These are phyloP conservation scores for Rhizopogon vesiculosus DNA, from an alignment of 768 basidiomycete species.

Conservation along the genomic window DNA sequence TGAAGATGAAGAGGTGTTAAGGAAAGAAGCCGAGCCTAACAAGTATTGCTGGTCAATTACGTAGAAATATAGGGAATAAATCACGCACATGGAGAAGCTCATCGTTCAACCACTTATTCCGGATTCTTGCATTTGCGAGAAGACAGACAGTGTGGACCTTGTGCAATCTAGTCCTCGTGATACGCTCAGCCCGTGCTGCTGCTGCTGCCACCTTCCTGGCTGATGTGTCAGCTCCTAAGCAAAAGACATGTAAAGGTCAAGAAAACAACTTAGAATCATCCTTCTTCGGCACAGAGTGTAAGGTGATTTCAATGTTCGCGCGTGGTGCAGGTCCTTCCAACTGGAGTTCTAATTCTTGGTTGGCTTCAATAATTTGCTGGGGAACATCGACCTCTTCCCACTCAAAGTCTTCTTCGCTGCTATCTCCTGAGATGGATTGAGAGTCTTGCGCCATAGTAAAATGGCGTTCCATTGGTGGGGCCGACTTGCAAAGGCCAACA, in stretches of 20 bases:
- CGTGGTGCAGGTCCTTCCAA: slow-evolving; percentile 28
- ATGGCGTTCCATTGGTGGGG: neutral
- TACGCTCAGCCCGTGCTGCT: slow-evolving; percentile 60
- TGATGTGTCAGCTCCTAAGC: slow-evolving; percentile 19
- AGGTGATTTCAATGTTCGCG: slow-evolving; percentile 65
- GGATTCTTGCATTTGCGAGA: slow-evolving; percentile 63
- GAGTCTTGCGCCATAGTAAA: slow-evolving; percentile 12
- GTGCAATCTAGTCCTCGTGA: slow-evolving; percentile 75
- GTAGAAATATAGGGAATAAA: neutral
- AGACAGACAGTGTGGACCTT: slow-evolving; percentile 87
- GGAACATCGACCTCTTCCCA: slow-evolving; percentile 77
- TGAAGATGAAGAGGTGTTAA: slow-evolving; percentile 78
- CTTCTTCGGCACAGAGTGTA: slow-evolving; percentile 41
- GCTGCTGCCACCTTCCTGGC: slow-evolving; percentile 37
- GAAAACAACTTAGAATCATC: slow-evolving; percentile 39
- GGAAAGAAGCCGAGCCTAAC: slow-evolving; percentile 84
- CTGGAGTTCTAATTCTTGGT: slow-evolving; percentile 19
- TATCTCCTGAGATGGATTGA: slow-evolving; percentile 17
- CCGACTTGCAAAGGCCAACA: slow-evolving; percentile 4
- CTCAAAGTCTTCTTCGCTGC: slow-evolving; percentile 65
- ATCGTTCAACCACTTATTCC: slow-evolving; percentile 87
- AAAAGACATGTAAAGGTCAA: neutral
- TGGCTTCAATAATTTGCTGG: slow-evolving; percentile 7
- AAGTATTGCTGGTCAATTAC: slow-evolving; percentile 7
- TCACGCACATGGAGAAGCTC: slow-evolving; percentile 69